Conservation (phyloP, 2,329 filamentous ascomycete species). For the Fusarium duplospermum region DNA sequence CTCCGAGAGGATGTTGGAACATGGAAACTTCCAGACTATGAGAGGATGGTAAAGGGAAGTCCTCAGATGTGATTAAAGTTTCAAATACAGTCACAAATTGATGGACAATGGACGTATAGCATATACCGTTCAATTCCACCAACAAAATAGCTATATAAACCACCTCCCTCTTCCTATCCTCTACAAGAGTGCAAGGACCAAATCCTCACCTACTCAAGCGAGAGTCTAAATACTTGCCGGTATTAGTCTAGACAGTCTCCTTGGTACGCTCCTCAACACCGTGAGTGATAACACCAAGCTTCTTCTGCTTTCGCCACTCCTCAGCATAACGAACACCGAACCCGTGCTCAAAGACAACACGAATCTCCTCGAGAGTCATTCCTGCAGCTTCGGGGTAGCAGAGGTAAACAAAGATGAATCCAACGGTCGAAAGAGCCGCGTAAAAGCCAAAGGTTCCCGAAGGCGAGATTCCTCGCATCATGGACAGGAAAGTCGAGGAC, state of each 20-base stretch:
- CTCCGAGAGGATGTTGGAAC: not conserved
- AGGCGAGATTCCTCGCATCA: slow-evolving; percentile 33
- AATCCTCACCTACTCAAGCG: not conserved
- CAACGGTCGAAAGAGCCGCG: slow-evolving; percentile 18
- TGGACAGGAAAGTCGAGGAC: slow-evolving; percentile 28
- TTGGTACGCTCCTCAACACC: not conserved
- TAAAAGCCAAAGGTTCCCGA: slow-evolving; percentile 32
- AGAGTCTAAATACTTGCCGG: not conserved
- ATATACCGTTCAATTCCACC: not conserved
- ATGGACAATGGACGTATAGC: not conserved
- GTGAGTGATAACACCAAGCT: slow-evolving; percentile 3
- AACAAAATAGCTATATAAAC: not conserved
- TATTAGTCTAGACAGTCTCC: not conserved
- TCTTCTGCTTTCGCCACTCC: slow-evolving; percentile 33
- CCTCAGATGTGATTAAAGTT: not conserved
- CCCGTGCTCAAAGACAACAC: slow-evolving; percentile 59
- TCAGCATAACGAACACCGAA: slow-evolving; percentile 53
- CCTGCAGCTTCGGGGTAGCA: slow-evolving; percentile 64
- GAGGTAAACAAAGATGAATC: slow-evolving; percentile 53
- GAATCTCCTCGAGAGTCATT: slow-evolving; percentile 62
- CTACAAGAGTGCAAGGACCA: not conserved
- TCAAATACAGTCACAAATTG: not conserved
- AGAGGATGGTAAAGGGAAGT: not conserved
- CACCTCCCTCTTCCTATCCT: not conserved
- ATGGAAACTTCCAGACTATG: not conserved